Evolutionary conservation across 2,329 filamentous ascomycete genomes (phyloP).

Genomic region (Fusarium newnesense): DNA sequence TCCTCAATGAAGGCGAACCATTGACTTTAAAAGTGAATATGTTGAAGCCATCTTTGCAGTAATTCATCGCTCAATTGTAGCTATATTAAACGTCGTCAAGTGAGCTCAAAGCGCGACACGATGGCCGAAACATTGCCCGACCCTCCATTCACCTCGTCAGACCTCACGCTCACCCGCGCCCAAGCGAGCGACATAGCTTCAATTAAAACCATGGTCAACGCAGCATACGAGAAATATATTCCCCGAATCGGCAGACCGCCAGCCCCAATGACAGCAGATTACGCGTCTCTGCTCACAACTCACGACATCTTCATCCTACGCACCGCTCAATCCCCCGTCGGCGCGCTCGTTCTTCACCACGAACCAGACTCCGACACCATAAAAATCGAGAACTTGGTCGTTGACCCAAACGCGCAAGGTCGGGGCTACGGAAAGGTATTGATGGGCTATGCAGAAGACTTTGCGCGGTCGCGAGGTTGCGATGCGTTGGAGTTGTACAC

Average conservation of each 20-base stretch:
- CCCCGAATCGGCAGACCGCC: slow-evolving; percentile 49
- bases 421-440: slow-evolving; percentile 47
- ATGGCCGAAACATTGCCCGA: neutral
- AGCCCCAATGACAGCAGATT: slow-evolving; percentile 51
- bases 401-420: slow-evolving; percentile 46
- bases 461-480: slow-evolving; percentile 38
- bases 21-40: neutral
- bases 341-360: slow-evolving; percentile 44
- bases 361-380: slow-evolving; percentile 27
- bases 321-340: slow-evolving; percentile 33
- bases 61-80: too few species aligned
- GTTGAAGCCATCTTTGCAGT: too few species aligned
- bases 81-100: too few species aligned
- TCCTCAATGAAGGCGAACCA: neutral
- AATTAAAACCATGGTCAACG: slow-evolving; percentile 45
- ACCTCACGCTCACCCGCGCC: slow-evolving; percentile 1
- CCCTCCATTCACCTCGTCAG: neutral
- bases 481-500: slow-evolving; percentile 46
- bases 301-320: slow-evolving; percentile 40
- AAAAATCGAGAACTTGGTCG: slow-evolving; percentile 44
- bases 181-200: slow-evolving; percentile 37
- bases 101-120: too few species aligned
- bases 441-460: slow-evolving; percentile 46
- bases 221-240: slow-evolving; percentile 49
- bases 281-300: slow-evolving; percentile 42